Evolutionary conservation across 495 filamentous ascomycete species (phyloP).

Genomic region (Clavariopsis aquatica): DNA sequence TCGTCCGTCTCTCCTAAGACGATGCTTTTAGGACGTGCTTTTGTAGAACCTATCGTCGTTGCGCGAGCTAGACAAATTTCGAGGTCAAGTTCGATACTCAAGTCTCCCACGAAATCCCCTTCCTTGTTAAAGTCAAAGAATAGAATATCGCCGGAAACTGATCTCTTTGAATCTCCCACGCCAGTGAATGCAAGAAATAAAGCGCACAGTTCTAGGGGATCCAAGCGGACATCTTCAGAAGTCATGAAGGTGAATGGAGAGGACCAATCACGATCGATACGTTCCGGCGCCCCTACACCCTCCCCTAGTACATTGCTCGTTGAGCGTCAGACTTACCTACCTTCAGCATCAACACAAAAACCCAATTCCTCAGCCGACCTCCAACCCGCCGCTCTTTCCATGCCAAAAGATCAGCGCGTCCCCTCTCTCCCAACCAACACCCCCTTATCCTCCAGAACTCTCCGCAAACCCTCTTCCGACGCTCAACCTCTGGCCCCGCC

Average conservation of each 20-base stretch:
- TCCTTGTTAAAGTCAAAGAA: background rate
- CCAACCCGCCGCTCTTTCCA: background rate
- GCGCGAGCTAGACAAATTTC: constrained; percentile 7
- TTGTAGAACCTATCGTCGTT: constrained; percentile 11
- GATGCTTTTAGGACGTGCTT: constrained; percentile 9
- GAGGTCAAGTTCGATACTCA: background rate
- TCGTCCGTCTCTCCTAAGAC: background rate
- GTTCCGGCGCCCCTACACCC: background rate
- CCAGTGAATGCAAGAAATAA: background rate
- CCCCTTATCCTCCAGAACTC: background rate
- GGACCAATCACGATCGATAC: background rate
- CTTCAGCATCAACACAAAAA: background rate
- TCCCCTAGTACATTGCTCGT: background rate
- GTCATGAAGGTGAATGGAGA: background rate
- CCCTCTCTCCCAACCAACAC: background rate
- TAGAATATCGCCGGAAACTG: background rate
- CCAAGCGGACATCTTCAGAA: background rate
- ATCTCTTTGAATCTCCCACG: background rate
- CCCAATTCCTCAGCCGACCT: background rate
- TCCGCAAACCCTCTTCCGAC: constrained; percentile 10
- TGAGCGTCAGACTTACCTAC: too few relatives aligned
- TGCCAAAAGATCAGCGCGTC: background rate
- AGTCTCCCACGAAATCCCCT: background rate
- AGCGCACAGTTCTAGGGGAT: background rate
- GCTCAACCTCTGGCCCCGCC: constrained; percentile 18